Evolutionary conservation across 495 filamentous ascomycete genomes (phyloP).

Genomic region (Aspergillus cavernicola): DNA sequence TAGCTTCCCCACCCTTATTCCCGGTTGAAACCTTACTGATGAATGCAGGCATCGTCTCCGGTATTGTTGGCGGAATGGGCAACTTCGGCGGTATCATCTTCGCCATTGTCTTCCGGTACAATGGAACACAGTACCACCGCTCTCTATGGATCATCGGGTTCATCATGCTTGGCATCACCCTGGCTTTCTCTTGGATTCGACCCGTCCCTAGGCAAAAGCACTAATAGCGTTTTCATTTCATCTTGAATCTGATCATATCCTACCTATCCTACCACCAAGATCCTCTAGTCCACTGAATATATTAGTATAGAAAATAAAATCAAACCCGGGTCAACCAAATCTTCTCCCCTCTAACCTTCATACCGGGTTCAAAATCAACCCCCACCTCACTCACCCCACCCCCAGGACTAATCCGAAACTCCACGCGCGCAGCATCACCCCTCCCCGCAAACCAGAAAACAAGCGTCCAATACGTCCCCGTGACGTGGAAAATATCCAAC

Average conservation of each 20-base stretch:
- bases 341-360: slow-evolving; percentile 1
- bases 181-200: slow-evolving; percentile 66
- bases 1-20: slow-evolving; percentile 19
- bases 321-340: background rate
- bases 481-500: slow-evolving; percentile 1
- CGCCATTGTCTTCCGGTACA: slow-evolving; percentile 80
- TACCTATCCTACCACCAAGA: no score
- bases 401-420: background rate
- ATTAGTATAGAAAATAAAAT: no score
- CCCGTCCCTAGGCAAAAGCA: slow-evolving; percentile 50
- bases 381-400: background rate
- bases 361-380: background rate
- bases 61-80: slow-evolving; percentile 71
- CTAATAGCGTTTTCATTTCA: no score
- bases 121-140: slow-evolving; percentile 59
- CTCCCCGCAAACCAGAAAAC: background rate
- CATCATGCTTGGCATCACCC: slow-evolving; percentile 63
- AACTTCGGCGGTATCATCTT: slow-evolving; percentile 87
- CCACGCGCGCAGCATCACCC: background rate
- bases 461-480: slow-evolving; percentile 1
- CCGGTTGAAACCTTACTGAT: background rate
- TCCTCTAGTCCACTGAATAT: no score
- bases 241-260: no score
- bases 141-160: slow-evolving; percentile 79
- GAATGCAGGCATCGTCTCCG: slow-evolving; percentile 61